Conservation (phyloP, 352 stramenopile species). For the Pythium insidiosum region DNA sequence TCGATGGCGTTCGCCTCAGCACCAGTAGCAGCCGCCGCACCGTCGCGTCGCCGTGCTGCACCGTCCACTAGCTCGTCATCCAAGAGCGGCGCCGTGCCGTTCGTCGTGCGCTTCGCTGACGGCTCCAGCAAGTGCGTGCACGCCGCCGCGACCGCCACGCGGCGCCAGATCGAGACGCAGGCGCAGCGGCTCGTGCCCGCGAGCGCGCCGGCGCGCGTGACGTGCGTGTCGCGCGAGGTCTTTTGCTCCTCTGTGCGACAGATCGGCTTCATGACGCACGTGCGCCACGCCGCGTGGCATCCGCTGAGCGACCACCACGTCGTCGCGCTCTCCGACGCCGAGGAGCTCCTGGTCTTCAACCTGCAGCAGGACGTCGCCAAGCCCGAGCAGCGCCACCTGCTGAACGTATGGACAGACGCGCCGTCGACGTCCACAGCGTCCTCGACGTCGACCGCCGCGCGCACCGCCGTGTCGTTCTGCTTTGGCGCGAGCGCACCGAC, state of each 20-base stretch:
- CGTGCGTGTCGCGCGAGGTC: conserved; percentile 46
- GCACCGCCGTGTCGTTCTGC: conserved; percentile 38
- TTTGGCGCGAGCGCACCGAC: too few species aligned
- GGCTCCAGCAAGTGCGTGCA: conserved; percentile 19
- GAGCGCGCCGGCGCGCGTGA: conserved; percentile 19
- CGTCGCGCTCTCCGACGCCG: conserved; percentile 63
- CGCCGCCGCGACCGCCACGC: conserved; percentile 12
- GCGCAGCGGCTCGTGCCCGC: background rate
- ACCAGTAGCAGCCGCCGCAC: conserved; percentile 1
- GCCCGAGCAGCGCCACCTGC: conserved; percentile 56
- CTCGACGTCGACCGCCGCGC: conserved; percentile 12
- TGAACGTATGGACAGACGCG: conserved; percentile 36
- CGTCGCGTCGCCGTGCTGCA: conserved; percentile 4
- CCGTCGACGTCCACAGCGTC: conserved; percentile 5
- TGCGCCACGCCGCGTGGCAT: conserved; percentile 59
- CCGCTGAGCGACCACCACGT: conserved; percentile 63
- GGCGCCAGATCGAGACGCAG: conserved; percentile 22
- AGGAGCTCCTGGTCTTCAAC: conserved; percentile 72
- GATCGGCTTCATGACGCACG: conserved; percentile 47
- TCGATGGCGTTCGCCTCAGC: conserved; percentile 4
- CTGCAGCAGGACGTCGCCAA: conserved; percentile 51
- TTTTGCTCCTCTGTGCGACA: conserved; percentile 34
- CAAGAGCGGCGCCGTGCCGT: conserved; percentile 9
- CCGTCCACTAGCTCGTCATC: background rate
- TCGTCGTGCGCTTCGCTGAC: conserved; percentile 41